phyloP scores from a whole-genome alignment of 208 protist species.

The Acanthamoeba royreba region DNA sequence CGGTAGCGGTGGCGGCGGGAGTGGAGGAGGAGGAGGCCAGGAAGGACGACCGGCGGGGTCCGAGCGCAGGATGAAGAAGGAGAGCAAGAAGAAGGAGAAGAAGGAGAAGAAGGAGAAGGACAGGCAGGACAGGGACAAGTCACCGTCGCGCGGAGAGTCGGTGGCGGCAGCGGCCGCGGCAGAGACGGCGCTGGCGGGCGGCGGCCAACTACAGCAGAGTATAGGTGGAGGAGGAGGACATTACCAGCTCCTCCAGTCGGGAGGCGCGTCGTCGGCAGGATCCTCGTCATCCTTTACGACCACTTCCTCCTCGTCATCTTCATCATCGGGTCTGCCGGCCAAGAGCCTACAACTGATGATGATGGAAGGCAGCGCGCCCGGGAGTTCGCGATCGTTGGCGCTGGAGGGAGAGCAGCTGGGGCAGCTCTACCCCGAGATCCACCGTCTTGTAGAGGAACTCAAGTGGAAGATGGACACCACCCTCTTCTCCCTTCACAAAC shows the following conservation, averaged over 20 bases:
- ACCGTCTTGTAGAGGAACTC: neutral
- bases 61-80: neutral
- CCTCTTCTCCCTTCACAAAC: neutral
- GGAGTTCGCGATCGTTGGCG: neutral
- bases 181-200: neutral
- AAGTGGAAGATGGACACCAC: neutral
- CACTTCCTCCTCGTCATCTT: too few relatives aligned
- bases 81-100: neutral
- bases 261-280: too few relatives aligned
- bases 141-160: neutral
- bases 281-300: too few relatives aligned
- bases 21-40: too few relatives aligned
- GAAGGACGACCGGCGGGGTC: neutral
- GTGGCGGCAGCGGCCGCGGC: too few relatives aligned
- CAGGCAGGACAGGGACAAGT: neutral
- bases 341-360: too few relatives aligned
- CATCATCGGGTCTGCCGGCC: too few relatives aligned
- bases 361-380: too few relatives aligned
- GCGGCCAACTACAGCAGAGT: neutral
- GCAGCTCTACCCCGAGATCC: neutral
- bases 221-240: too few relatives aligned
- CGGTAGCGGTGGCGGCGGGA: too few relatives aligned
- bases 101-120: neutral
- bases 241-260: too few relatives aligned
- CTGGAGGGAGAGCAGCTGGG: neutral